Evolutionary conservation across 2,329 filamentous ascomycete genomes (phyloP), one percentile per base, ranked within the genome.

Genomic region (Phyllosticta paracitricarpa): DNA sequence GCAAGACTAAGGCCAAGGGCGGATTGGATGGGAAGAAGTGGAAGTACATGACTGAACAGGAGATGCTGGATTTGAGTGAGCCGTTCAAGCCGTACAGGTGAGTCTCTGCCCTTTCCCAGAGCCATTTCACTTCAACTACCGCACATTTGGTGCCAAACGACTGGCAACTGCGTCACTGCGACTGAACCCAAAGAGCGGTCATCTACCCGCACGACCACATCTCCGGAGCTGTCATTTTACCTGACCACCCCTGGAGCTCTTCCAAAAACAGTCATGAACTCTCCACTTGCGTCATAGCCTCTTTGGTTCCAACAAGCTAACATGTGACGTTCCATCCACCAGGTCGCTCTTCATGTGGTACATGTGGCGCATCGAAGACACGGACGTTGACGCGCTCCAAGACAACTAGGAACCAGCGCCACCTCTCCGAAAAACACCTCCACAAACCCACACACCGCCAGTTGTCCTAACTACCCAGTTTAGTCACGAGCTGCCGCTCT

Each of bases 311-410:
- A 22, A 19, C 19, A 53, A 40, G 51, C 35, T 55, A 48, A 60
- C 58, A 19, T 26, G 56, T 48, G 24, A 52, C 51, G n/a, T 24
- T 17, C 12, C 30, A 35, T 33, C 17, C 30, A 57, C 30, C 58
- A 87, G 92, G 70, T 94, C 88, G 68, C 72, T 97, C 53, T 96
- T 96, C 70, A 97, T 97, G 92, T 97, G 92, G 92, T 96, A 96
- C 72, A 96, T 96, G 89, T 97, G 93, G 92, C 81, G 88, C 63
- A 85, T 93, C 10, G 88, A 88, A 71, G 85, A 91, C 70, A 90
- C 91, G 3, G 88, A 95, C 73, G 76, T 92, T 24, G 76, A 76
- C 26, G 80, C 81, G 53, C 69, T 84, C 40, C 57, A 59, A 51
- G 57, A 51, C 51, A 40, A 12, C 51, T 54, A 58, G 51, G 10